Evolutionary conservation across 768 basidiomycete genomes (phyloP).

Genomic region (Lactarius sanguifluus): DNA sequence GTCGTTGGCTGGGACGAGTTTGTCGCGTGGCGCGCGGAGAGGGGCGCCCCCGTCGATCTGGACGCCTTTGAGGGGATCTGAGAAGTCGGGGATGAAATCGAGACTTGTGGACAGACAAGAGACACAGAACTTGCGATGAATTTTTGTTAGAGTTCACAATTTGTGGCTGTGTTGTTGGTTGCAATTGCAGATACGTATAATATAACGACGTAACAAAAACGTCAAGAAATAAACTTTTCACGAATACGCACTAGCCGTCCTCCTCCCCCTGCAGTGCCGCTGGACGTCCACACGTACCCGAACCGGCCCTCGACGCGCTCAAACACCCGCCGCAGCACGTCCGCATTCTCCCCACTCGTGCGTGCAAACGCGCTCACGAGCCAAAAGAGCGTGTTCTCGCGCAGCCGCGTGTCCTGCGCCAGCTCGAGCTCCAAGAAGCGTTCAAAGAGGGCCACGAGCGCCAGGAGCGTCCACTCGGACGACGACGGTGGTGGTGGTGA

Average conservation of each 20-base stretch:
- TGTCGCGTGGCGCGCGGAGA: slow-evolving; percentile 63
- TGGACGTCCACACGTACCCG: slow-evolving; percentile 36
- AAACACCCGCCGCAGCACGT: slow-evolving; percentile 57
- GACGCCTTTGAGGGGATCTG: slow-evolving; percentile 8
- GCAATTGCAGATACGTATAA: not conserved
- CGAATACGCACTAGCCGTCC: slow-evolving; percentile 48
- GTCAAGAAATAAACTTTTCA: slow-evolving; percentile 35
- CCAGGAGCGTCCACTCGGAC: slow-evolving; percentile 53
- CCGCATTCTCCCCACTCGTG: slow-evolving; percentile 53
- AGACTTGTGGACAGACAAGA: not conserved
- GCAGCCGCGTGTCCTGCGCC: slow-evolving; percentile 45
- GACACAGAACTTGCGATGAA: slow-evolving; percentile 2
- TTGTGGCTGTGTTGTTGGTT: not conserved
- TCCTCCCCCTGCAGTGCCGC: slow-evolving; percentile 34
- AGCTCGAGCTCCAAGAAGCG: slow-evolving; percentile 63
- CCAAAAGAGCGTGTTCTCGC: slow-evolving; percentile 57
- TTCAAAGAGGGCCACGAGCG: slow-evolving; percentile 57
- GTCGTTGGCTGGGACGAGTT: slow-evolving; percentile 75
- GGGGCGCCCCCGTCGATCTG: slow-evolving; percentile 36
- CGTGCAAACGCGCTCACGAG: slow-evolving; percentile 63
- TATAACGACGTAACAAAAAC: not conserved
- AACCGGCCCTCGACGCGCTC: slow-evolving; percentile 53
- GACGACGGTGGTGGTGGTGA: no score
- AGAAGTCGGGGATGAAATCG: not conserved
- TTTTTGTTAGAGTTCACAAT: not conserved